Evolutionary conservation across 2,329 filamentous ascomycete species (phyloP).

Genomic region (Penicillium janthinellum): DNA sequence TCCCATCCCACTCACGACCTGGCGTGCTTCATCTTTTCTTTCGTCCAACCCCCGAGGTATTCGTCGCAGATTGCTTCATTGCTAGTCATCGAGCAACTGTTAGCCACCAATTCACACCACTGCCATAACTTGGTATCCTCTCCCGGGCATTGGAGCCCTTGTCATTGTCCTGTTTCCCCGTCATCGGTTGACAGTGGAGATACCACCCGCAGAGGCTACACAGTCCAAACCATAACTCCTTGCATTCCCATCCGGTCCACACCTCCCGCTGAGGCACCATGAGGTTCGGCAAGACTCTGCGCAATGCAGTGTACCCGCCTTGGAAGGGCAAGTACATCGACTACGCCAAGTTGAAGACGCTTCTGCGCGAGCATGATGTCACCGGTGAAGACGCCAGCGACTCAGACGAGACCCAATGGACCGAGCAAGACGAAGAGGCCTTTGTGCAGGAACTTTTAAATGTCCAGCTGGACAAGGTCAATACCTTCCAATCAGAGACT

Average conservation of each 20-base stretch:
- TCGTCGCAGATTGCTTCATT: neutral
- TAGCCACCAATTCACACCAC: neutral
- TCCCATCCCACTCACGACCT: conserved; percentile 1
- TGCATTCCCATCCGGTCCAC: conserved; percentile 12
- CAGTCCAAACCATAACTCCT: conserved; percentile 1
- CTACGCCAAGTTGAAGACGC: conserved; percentile 86
- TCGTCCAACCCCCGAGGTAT: neutral
- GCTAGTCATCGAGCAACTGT: neutral
- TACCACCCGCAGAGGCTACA: conserved; percentile 7
- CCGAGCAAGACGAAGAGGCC: conserved; percentile 85
- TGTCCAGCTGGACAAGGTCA: conserved; percentile 91
- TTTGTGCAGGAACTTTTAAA: conserved; percentile 97
- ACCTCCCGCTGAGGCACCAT: conserved; percentile 54
- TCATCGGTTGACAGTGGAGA: neutral
- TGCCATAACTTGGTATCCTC: neutral
- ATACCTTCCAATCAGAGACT: conserved; percentile 81
- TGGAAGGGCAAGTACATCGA: conserved; percentile 96
- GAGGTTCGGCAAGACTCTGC: conserved; percentile 91
- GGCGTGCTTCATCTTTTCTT: neutral
- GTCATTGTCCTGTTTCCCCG: neutral
- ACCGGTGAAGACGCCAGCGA: conserved; percentile 48
- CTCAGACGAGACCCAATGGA: conserved; percentile 71
- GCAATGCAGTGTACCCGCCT: conserved; percentile 75
- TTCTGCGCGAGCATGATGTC: conserved; percentile 75
- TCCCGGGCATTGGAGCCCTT: neutral